Evolutionary conservation across 2,329 filamentous ascomycete species (phyloP).

Genomic region (Arthrobotrys conoides): DNA sequence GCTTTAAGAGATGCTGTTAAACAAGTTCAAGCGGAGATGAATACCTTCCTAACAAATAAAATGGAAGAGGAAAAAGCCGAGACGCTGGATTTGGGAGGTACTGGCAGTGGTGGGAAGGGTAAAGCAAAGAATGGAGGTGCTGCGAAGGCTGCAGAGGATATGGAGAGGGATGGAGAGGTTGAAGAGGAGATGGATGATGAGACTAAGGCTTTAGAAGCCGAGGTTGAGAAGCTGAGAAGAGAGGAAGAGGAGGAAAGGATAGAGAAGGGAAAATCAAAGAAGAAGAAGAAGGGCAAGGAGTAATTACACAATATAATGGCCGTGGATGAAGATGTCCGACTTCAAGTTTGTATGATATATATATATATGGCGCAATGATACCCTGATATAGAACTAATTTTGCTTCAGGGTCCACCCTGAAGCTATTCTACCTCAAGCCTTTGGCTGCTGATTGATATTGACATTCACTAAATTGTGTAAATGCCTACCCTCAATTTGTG

Average conservation of each 20-base stretch:
- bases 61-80: constrained; percentile 54
- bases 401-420: not conserved
- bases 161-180: constrained; percentile 54
- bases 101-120: not conserved
- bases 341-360: constrained; percentile 34
- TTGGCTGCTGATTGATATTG: not conserved
- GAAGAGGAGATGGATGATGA: constrained; percentile 60
- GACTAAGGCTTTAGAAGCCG: constrained; percentile 51
- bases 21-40: constrained; percentile 46
- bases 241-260: constrained; percentile 41
- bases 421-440: too few species aligned
- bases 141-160: constrained; percentile 43
- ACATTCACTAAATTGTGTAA: too few species aligned
- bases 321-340: not conserved
- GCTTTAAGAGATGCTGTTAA: constrained; percentile 27
- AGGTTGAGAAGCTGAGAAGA: constrained; percentile 41
- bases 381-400: not conserved
- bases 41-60: constrained; percentile 39
- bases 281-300: constrained; percentile 46
- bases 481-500: too few species aligned
- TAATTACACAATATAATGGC: not conserved
- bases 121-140: constrained; percentile 19
- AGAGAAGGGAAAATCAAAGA: constrained; percentile 42
- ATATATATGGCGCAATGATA: constrained; percentile 40
- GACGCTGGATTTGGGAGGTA: not conserved